Percentiles rank a stretch among this genome's conserved stretches.
Evolutionary conservation across 179 eudicot genomes (phyloP).

Genomic region (Pouteria campechiana): DNA sequence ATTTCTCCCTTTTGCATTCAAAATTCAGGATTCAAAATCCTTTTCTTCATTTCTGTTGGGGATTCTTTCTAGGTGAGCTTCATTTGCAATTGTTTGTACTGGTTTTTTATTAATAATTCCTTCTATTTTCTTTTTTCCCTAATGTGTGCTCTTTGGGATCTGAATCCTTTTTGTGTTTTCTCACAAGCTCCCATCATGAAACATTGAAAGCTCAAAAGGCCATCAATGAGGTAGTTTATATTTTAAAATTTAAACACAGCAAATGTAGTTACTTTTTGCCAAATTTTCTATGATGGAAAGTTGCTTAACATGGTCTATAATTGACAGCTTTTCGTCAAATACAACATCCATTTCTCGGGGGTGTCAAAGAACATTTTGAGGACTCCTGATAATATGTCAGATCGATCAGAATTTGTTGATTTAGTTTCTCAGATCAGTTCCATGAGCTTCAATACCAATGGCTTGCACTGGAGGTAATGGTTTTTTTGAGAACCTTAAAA

Average conservation of each 20-base stretch:
- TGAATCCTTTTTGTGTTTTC: constrained; percentile 8
- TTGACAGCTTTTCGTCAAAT: constrained; percentile 88
- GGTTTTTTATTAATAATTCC: background rate
- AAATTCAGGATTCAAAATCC: constrained; percentile 67
- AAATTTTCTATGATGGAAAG: background rate
- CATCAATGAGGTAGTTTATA: constrained; percentile 67
- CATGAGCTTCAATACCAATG: constrained; percentile 70
- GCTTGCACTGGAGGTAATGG: constrained; percentile 89
- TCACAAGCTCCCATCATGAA: constrained; percentile 88
- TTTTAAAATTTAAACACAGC: too few relatives aligned
- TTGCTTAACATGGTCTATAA: constrained; percentile 1
- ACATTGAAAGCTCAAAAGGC: constrained; percentile 94
- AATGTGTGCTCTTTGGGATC: background rate
- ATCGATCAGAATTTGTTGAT: constrained; percentile 54
- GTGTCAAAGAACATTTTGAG: constrained; percentile 62
- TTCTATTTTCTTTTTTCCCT: constrained; percentile 4
- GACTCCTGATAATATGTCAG: constrained; percentile 34
- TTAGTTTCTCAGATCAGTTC: constrained; percentile 81
- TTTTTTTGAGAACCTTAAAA: too few relatives aligned
- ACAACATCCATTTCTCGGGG: constrained; percentile 82
- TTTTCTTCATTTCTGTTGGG: constrained; percentile 73
- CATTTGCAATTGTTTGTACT: background rate
- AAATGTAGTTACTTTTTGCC: background rate
- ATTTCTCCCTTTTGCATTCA: constrained; percentile 5
- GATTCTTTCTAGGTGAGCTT: constrained; percentile 39